Conservation (phyloP, 164 flowering plant species). For the Kingdonia uniflora region DNA sequence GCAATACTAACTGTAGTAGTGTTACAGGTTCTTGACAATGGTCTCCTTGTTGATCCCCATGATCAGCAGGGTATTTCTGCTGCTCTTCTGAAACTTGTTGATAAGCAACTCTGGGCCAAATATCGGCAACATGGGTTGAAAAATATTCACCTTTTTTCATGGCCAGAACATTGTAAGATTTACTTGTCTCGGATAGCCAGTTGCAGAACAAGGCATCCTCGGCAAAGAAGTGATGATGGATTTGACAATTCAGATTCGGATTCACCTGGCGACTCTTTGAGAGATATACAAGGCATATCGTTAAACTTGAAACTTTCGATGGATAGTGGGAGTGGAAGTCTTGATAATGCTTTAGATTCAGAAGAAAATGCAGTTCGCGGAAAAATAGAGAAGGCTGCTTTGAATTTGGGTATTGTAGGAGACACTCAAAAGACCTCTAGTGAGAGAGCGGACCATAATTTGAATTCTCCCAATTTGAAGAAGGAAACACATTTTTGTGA, state of each 20-base stretch:
- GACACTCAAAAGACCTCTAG: constrained; percentile 20
- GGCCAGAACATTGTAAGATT: constrained; percentile 97
- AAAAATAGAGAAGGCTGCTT: constrained; percentile 28
- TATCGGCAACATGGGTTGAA: constrained; percentile 80
- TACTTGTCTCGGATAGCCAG: constrained; percentile 85
- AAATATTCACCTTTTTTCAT: constrained; percentile 89
- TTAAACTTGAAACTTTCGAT: constrained; percentile 51
- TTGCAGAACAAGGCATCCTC: constrained; percentile 91
- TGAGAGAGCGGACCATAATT: constrained; percentile 33
- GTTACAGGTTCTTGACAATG: constrained; percentile 87
- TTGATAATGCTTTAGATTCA: no score
- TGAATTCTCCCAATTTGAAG: constrained; percentile 52
- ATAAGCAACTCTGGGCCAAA: constrained; percentile 80
- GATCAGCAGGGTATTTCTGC: constrained; percentile 85
- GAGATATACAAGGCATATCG: constrained; percentile 83
- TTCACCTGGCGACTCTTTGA: constrained; percentile 76
- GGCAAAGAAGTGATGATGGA: constrained; percentile 60
- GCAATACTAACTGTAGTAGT: constrained; percentile 2
- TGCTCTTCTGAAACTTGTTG: constrained; percentile 91
- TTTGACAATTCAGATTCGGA: constrained; percentile 46
- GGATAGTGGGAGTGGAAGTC: constrained; percentile 40
- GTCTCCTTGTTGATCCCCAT: constrained; percentile 95
- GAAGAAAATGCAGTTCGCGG: constrained; percentile 55
- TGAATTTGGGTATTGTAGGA: constrained; percentile 13
- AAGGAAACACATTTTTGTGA: constrained; percentile 47